Evolutionary conservation across 805 yeast species (phyloP), one percentile per base, ranked within the genome.

Genomic region (Scheffersomyces spartinae): DNA sequence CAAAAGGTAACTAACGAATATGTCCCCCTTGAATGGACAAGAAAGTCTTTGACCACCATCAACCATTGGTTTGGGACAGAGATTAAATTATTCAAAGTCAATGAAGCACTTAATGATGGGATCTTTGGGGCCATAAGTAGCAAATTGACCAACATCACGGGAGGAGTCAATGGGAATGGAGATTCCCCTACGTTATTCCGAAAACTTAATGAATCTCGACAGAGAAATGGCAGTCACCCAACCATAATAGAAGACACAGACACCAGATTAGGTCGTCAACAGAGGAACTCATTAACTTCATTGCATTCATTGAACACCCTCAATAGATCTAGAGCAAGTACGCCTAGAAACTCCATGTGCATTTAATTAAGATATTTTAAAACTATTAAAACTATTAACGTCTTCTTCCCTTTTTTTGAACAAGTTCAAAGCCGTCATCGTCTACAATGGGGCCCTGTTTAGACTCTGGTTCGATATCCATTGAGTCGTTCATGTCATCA

Each of bases 341-440:
- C 64, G 3, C 61, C 61, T 1, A 35, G 60, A 23, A 54, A 49
- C 35, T 52, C 58, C 8, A 39, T 51, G 20, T 49, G 59, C 25
- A 29, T 25, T 25, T 29, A 24, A 22, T n/a, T n/a, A n/a, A n/a
- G n/a, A n/a, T n/a, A n/a, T n/a, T n/a, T n/a, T n/a, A n/a, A n/a
- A n/a, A n/a, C n/a, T n/a, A n/a, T n/a, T n/a, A n/a, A n/a, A n/a
- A n/a, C n/a, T n/a, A n/a, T n/a, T 33, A 36, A 18, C 63, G 52
- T 48, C 67, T 65, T 48, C 66, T 64, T n/a, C 80, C 74, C 43
- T 71, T 74, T 43, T 70, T 75, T 41, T 75, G 84, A 3, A 88
- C 96, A 33, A 84, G 52, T 40, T 85, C 91, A 44, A 88, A 88
- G 1, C 97, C 98, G 45, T 88, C 97, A 17, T 88, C 97, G 45